phyloP scores from a whole-genome alignment of 148 eudicot species.

The Nepenthes gracilis region DNA sequence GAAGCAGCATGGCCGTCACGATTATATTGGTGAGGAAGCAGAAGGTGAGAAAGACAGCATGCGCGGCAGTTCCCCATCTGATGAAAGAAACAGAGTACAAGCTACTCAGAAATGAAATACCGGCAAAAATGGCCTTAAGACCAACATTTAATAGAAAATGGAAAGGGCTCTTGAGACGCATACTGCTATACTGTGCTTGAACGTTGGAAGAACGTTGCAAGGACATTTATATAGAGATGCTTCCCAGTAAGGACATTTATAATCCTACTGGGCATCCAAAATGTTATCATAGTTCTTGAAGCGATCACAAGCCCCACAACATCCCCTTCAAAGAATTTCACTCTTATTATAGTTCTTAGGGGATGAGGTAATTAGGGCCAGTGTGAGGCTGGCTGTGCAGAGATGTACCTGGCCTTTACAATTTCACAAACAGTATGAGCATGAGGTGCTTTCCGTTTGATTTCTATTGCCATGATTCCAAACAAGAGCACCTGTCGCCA shows the following conservation, averaged over 20 bases:
- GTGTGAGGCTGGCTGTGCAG: neutral
- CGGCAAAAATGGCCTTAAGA: neutral
- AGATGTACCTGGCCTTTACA: slow-evolving; percentile 73
- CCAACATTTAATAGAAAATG: slow-evolving; percentile 5
- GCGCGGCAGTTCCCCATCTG: slow-evolving; percentile 97
- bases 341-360: too few relatives aligned
- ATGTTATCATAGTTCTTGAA: too few relatives aligned
- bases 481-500: slow-evolving; percentile 64
- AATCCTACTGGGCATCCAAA: too few relatives aligned
- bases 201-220: too few relatives aligned
- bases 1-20: slow-evolving; percentile 95
- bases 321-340: too few relatives aligned
- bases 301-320: too few relatives aligned
- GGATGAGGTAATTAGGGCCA: too few relatives aligned
- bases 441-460: slow-evolving; percentile 94
- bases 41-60: slow-evolving; percentile 69
- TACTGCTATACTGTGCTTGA: too few relatives aligned
- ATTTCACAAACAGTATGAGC: slow-evolving; percentile 98
- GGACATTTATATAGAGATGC: too few relatives aligned
- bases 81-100: neutral
- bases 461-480: slow-evolving; percentile 93
- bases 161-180: too few relatives aligned
- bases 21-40: slow-evolving; percentile 93
- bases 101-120: neutral
- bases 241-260: too few relatives aligned